Evolutionary conservation across 305 asterid species (phyloP).

Genomic region (Fraxinus platypoda): DNA sequence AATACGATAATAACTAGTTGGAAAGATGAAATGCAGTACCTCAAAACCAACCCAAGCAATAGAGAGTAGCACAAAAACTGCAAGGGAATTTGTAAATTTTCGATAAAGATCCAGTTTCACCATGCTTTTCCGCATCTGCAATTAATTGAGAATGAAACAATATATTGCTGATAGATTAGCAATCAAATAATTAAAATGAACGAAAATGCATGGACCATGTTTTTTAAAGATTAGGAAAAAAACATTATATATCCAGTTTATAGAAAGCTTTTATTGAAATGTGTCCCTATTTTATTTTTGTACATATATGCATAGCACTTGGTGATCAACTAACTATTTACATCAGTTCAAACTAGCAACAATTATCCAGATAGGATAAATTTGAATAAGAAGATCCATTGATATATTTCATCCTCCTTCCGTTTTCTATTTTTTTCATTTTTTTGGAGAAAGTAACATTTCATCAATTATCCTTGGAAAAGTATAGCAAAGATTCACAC

Average conservation of each 20-base stretch:
- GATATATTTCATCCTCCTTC: neutral
- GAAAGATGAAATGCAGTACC: constrained; percentile 38
- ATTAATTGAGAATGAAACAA: constrained; percentile 22
- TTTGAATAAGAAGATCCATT: neutral
- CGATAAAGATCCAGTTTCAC: constrained; percentile 67
- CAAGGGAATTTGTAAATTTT: constrained; percentile 68
- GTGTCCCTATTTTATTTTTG: neutral
- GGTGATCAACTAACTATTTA: neutral
- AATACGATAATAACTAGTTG: neutral
- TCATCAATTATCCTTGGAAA: neutral
- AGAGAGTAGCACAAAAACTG: constrained; percentile 74
- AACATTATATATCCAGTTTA: neutral
- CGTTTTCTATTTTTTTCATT: neutral
- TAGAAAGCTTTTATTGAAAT: neutral
- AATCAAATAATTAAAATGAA: neutral
- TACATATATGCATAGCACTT: neutral
- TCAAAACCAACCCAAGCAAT: constrained; percentile 98
- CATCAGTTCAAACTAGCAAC: neutral
- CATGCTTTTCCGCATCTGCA: constrained; percentile 80
- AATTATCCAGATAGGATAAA: neutral
- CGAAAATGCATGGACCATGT: neutral
- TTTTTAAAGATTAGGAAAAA: neutral
- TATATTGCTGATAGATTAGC: neutral
- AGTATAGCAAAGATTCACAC: neutral
- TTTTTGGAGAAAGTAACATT: neutral